Conservation (phyloP, 139 green algal species). For the Trebouxia sp. region DNA sequence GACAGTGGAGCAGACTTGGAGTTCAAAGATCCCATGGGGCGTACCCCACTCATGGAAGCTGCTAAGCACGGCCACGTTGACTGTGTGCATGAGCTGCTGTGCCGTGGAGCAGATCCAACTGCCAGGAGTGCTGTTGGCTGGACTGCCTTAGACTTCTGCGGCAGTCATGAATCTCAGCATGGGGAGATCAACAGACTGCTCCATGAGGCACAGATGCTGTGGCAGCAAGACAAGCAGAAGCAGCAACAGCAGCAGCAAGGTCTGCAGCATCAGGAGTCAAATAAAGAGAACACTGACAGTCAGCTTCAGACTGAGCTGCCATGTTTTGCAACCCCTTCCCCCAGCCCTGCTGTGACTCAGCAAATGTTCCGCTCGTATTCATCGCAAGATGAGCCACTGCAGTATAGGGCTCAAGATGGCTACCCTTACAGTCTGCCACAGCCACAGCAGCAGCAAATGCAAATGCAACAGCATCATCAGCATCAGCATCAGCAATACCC, state of each 20-base stretch:
- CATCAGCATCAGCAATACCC: too few species aligned
- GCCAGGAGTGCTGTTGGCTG: constrained; percentile 2
- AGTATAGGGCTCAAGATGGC: not conserved
- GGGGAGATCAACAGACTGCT: constrained; percentile 21
- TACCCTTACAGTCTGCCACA: not conserved
- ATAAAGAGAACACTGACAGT: constrained; percentile 1
- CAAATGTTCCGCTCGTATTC: constrained; percentile 12
- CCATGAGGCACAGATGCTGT: not conserved
- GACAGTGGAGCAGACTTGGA: constrained; percentile 22
- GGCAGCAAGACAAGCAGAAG: too few species aligned
- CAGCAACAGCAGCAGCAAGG: too few species aligned
- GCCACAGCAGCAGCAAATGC: not conserved
- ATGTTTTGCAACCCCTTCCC: not conserved
- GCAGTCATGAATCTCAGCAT: constrained; percentile 15
- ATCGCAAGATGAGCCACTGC: not conserved
- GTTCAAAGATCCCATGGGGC: constrained; percentile 16
- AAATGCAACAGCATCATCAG: not conserved
- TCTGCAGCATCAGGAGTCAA: too few species aligned
- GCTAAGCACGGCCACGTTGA: constrained; percentile 22
- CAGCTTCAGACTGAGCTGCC: constrained; percentile 13
- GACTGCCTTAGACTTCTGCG: constrained; percentile 20
- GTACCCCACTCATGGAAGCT: constrained; percentile 25
- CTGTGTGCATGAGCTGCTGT: constrained; percentile 23
- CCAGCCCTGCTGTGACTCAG: not conserved
- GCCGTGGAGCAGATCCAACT: constrained; percentile 15